Base-by-base conservation (phyloP, 768 basidiomycete genomes). In the Coprinopsis cinerea region DNA sequence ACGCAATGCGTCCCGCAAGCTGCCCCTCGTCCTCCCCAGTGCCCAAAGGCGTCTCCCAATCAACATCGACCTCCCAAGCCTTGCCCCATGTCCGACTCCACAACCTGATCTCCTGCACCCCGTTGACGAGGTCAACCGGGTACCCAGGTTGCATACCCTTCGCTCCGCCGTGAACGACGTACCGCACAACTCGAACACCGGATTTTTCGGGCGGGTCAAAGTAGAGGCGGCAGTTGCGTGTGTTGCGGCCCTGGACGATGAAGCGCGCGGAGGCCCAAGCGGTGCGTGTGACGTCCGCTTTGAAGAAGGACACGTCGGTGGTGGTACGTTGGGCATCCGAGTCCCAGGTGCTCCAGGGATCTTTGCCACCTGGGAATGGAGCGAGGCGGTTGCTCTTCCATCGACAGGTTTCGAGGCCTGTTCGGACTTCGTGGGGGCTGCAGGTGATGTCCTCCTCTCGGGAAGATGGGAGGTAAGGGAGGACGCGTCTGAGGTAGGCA, bases 11-110 rank as follows among this genome's bases (percentile, higher is more conserved):
- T 24, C 81, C 85, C 23, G 49, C 52, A 24, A 56, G 48, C 41
- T 53, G 37, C 51, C 52, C 15, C 41, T 57, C 55, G 30, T 53
- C 53, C 23, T 57, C 58, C 6, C 36, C 53, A 18, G 43, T 52
- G 17, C 50, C 57, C 28, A 52, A 22, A 23, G 44, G 39, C 36
- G 51, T 37, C 37, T 70, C 63, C 76, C 78, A 82, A 22, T 73
- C 69, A 15, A 84, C 65, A 49, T 76, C 70, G 28, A 83, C 79
- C 25, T 65, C 68, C 47, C 82, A 81, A 52, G 60, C 65, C 49
- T 69, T 71, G 26, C 70, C 77, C 76, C 84, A 85, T 13, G 66
- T 68, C 7, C 83, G 70, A 49, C 77, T 80, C 82, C 81, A 86
- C 17, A 86, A 63, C n/a, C 70, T 60, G 24, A 83, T 47, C 52